Percentiles rank a stretch among this genome's conserved stretches.
Evolutionary conservation across 2,329 filamentous ascomycete genomes (phyloP).

Genomic region (Stachybotrys echinatus): DNA sequence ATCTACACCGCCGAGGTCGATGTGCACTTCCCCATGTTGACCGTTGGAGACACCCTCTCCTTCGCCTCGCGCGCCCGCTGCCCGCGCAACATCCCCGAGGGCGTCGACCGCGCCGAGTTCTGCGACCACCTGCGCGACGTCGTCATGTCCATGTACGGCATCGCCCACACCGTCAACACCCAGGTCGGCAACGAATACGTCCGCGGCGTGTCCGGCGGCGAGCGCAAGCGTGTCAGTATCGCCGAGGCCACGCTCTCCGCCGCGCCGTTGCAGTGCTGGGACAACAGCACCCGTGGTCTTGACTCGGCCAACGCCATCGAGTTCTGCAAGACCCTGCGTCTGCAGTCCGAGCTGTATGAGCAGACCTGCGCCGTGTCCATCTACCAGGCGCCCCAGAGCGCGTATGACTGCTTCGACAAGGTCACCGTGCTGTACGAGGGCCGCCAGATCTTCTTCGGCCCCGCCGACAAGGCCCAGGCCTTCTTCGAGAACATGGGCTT

Average conservation of each 20-base stretch:
- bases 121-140: slow-evolving; percentile 57
- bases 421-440: slow-evolving; percentile 63
- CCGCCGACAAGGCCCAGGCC: slow-evolving; percentile 46
- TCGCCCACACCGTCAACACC: slow-evolving; percentile 67
- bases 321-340: slow-evolving; percentile 18
- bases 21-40: slow-evolving; percentile 45
- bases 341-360: slow-evolving; percentile 18
- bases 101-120: slow-evolving; percentile 45
- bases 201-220: slow-evolving; percentile 70
- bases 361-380: slow-evolving; percentile 27
- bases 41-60: slow-evolving; percentile 56
- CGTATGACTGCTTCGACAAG: slow-evolving; percentile 62
- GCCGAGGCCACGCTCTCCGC: slow-evolving; percentile 60
- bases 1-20: slow-evolving; percentile 17
- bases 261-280: slow-evolving; percentile 33
- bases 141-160: slow-evolving; percentile 63
- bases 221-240: slow-evolving; percentile 72
- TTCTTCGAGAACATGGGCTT: slow-evolving; percentile 62
- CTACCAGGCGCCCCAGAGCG: slow-evolving; percentile 58
- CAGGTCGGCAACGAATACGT: slow-evolving; percentile 64
- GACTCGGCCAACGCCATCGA: slow-evolving; percentile 22
- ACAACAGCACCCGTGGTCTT: slow-evolving; percentile 23
- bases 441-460: slow-evolving; percentile 62
- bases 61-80: slow-evolving; percentile 60
- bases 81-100: slow-evolving; percentile 53